Evolutionary conservation across 1,139 yeast species (phyloP), one percentile per base, ranked within the genome.

Genomic region (Tardiomyces blankii): DNA sequence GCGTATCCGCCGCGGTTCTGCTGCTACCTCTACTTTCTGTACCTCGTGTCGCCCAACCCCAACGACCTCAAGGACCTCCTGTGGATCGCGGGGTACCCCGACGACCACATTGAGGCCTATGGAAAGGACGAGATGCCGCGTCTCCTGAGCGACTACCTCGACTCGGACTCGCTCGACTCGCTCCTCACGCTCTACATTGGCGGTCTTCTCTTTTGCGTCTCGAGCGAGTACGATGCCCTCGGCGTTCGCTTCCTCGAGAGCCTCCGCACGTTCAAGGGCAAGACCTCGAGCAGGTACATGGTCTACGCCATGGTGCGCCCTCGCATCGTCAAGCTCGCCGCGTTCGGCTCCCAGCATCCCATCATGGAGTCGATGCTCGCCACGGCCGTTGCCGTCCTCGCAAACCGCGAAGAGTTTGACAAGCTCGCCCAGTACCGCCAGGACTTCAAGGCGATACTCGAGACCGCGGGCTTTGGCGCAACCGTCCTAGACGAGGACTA

Each of bases 221-320:
- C 74, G 5, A 64, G 73, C 1, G 73, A 73, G 9, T 77, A 74
- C 55, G 81, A 77, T 45, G 65, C 69, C 4, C 69, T 77, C 48
- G 78, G 73, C 46, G 55, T 71, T 12, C 73, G 80, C 45, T 82
- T 78, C 53, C 63, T 84, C 45, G 65, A 70, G 13, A 59, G 83
- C 16, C 65, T 75, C 57, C 65, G 68, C 48, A 55, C 42, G 61
- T 64, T 43, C 3, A 50, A 48, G 16, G 55, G 53, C 35, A 30
- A 30, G 11, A 30, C 9, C 16, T 13, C 16, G n/a, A 13, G 16
- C 35, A 55, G 51, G 44, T 49, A 54, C 27, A 50, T 54, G 55
- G 51, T 56, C 8, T 56, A 56, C 40, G 49, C 59, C n/a, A 49
- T 51, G 42, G 51, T 55, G 9, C 49, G 59, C 14, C 50, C 52